These are phyloP conservation scores for Fraxinus excelsior DNA, from an alignment of 257 asterid genomes.

Conservation along the genomic window DNA sequence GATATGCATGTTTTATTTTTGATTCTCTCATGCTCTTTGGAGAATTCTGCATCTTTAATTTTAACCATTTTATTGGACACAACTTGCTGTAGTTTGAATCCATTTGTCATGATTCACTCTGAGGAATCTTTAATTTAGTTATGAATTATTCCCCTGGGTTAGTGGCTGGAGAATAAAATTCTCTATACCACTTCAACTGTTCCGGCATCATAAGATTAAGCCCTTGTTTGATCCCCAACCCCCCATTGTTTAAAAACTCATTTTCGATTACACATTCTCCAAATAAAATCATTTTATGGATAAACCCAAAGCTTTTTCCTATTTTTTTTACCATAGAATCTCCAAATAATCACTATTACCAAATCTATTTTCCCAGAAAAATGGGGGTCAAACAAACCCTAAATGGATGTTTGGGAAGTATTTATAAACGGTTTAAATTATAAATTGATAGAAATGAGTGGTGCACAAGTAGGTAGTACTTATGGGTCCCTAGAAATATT, in stretches of 20 bases:
- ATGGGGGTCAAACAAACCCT: not conserved
- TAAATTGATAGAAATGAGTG: too few species aligned
- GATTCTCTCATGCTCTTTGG: not conserved
- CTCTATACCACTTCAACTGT: not conserved
- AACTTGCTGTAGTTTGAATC: not conserved
- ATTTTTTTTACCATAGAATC: too few species aligned
- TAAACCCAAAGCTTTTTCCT: too few species aligned
- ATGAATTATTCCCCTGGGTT: not conserved
- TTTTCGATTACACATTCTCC: too few species aligned
- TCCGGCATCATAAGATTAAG: not conserved
- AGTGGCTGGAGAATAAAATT: not conserved
- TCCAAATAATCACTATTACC: too few species aligned
- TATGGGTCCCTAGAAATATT: too few species aligned
- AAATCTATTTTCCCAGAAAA: too few species aligned
- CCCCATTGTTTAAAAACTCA: too few species aligned
- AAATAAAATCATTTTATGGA: too few species aligned
- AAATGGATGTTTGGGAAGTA: not conserved
- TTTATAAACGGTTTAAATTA: too few species aligned
- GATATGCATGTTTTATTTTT: not conserved
- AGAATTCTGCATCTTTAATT: not conserved
- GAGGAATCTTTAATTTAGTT: not conserved
- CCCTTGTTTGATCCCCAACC: too few species aligned
- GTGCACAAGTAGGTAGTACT: too few species aligned
- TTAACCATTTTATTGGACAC: not conserved
- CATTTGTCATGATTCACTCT: not conserved